These are phyloP conservation scores for Collybia sordida DNA, from an alignment of 768 basidiomycete genomes.

Conservation along the genomic window DNA sequence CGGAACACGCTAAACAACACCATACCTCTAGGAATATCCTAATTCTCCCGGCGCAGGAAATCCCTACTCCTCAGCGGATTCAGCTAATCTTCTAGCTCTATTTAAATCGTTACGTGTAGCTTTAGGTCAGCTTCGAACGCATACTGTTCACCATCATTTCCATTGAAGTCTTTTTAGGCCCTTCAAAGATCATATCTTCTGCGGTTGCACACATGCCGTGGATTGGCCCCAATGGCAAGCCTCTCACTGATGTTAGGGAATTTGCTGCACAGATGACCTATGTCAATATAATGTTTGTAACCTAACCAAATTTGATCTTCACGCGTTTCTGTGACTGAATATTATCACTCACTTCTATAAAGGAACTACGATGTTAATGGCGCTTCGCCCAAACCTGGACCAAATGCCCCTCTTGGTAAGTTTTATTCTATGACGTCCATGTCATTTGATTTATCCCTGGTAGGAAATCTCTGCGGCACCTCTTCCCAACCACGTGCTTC, in stretches of 20 bases:
- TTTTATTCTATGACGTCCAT: not conserved
- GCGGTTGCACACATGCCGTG: constrained; percentile 73
- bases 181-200: constrained; percentile 63
- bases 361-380: constrained; percentile 80
- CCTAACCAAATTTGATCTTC: not conserved
- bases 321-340: constrained; percentile 16
- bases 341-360: constrained; percentile 9
- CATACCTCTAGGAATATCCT: constrained; percentile 66
- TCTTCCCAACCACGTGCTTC: constrained; percentile 61
- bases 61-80: constrained; percentile 51
- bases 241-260: constrained; percentile 60
- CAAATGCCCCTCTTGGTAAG: constrained; percentile 68
- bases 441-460: not conserved
- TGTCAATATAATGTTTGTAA: constrained; percentile 60
- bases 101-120: constrained; percentile 55
- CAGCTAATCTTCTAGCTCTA: constrained; percentile 63
- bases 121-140: constrained; percentile 38
- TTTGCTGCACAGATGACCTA: constrained; percentile 65
- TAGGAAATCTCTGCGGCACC: constrained; percentile 57
- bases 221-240: constrained; percentile 58
- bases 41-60: constrained; percentile 63
- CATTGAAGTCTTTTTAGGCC: constrained; percentile 31
- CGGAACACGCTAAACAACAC: constrained; percentile 24
- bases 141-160: constrained; percentile 2
- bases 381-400: constrained; percentile 61